Percentiles rank a stretch among this genome's conserved stretches.
Conservation (phyloP, 208 protist genomes). For the Acanthamoeba triangularis region DNA sequence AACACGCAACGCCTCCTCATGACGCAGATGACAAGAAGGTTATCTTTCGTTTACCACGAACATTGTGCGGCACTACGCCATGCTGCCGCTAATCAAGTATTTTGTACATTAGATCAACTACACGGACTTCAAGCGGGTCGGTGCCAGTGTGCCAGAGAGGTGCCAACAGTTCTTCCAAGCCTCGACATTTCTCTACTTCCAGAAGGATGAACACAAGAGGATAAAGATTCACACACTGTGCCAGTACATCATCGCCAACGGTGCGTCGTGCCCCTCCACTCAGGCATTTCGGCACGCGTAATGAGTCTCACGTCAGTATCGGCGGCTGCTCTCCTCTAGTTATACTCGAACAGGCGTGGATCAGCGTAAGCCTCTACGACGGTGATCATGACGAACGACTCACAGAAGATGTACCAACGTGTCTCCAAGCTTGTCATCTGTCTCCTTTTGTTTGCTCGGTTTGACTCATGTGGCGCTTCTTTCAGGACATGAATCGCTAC, state of each 20-base stretch:
- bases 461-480: not conserved
- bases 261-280: not conserved
- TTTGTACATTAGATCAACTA: conserved; percentile 4
- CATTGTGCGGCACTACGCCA: fast-evolving
- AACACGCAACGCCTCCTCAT: not conserved
- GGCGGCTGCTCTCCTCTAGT: not conserved
- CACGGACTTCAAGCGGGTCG: conserved; percentile 15
- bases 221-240: conserved; percentile 33
- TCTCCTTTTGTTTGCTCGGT: not conserved
- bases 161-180: conserved; percentile 38
- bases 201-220: conserved; percentile 54
- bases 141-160: conserved; percentile 22
- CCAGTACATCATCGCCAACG: conserved; percentile 49
- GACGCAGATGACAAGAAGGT: conserved; percentile 3
- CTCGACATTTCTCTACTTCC: conserved; percentile 46
- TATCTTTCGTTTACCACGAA: not conserved
- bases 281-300: not conserved
- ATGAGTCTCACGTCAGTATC: not conserved
- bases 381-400: conserved; percentile 44
- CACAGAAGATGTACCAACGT: conserved; percentile 18
- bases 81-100: not conserved
- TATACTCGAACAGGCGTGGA: conserved; percentile 50
- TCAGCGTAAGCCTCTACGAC: conserved; percentile 35
- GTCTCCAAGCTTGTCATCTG: not conserved
- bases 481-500: conserved; percentile 32